These are phyloP conservation scores for Fonsecaea pedrosoi DNA, from an alignment of 2,329 filamentous ascomycete species.

Conservation along the genomic window DNA sequence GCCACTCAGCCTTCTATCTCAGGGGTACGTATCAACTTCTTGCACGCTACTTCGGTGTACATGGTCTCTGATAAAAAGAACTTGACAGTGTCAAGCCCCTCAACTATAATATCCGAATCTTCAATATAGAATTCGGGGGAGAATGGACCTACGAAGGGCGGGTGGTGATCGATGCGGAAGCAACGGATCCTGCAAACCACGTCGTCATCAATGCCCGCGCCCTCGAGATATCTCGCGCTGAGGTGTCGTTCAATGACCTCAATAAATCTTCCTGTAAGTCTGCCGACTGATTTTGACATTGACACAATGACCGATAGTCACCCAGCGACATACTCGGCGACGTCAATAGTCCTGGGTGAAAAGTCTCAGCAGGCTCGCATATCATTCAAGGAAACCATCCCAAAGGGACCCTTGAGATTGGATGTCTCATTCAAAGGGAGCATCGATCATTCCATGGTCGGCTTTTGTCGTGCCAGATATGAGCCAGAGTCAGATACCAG, in stretches of 20 bases:
- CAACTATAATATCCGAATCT: constrained; percentile 16
- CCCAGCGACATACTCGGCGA: neutral
- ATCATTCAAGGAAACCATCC: constrained; percentile 32
- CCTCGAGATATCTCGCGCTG: constrained; percentile 8
- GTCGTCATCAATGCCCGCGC: constrained; percentile 6
- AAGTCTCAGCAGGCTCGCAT: neutral
- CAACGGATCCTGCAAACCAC: neutral
- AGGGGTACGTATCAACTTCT: neutral
- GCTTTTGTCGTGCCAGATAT: constrained; percentile 92
- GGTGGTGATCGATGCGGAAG: constrained; percentile 15
- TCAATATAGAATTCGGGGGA: constrained; percentile 19
- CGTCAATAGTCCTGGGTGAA: neutral
- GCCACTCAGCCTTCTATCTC: neutral
- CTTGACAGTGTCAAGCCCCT: constrained; percentile 8
- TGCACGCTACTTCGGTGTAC: neutral
- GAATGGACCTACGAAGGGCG: constrained; percentile 10
- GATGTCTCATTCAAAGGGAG: constrained; percentile 76
- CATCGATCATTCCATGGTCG: constrained; percentile 88
- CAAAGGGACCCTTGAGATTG: constrained; percentile 69
- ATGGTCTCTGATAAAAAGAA: neutral
- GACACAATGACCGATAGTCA: neutral
- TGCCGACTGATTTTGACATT: neutral
- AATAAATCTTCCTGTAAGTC: constrained; percentile 3
- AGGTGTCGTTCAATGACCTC: neutral
- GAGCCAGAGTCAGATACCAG: constrained; percentile 75